Evolutionary conservation across 257 asterid genomes (phyloP).

Genomic region (Capsicum baccatum): DNA sequence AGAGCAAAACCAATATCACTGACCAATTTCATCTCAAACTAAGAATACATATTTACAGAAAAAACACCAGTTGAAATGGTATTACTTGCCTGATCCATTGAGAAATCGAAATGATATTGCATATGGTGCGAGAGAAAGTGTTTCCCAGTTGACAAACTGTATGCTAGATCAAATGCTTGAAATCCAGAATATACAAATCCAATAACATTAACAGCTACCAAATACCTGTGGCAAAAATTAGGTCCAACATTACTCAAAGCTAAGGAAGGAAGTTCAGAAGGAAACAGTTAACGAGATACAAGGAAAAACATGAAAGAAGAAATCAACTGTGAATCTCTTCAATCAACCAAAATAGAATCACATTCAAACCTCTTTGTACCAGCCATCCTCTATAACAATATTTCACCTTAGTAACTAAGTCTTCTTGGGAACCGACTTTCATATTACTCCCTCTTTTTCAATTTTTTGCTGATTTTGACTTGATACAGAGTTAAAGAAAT

Average conservation of each 20-base stretch:
- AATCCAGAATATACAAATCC: constrained; percentile 78
- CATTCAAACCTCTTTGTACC: not conserved
- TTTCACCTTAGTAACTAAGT: no score
- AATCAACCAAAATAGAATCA: not conserved
- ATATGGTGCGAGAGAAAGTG: constrained; percentile 56
- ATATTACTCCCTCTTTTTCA: not conserved
- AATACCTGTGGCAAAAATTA: constrained; percentile 52
- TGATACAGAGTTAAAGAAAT: not conserved
- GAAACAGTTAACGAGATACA: not conserved
- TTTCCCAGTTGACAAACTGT: constrained; percentile 63
- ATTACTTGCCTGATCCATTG: constrained; percentile 82
- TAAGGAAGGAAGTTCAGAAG: not conserved
- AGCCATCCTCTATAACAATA: not conserved
- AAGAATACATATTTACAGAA: not conserved
- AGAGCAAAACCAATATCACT: not conserved
- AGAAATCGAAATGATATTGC: constrained; percentile 64
- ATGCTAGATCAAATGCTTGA: constrained; percentile 68
- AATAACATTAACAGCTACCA: constrained; percentile 69
- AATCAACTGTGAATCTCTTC: not conserved
- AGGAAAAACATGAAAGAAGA: not conserved
- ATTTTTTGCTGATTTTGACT: not conserved
- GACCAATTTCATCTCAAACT: not conserved
- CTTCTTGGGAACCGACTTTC: not conserved
- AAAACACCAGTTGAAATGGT: constrained; percentile 3
- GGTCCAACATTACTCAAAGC: not conserved